These are phyloP conservation scores for Sporothrix globosa DNA, from an alignment of 2,329 filamentous ascomycete species.

Conservation along the genomic window DNA sequence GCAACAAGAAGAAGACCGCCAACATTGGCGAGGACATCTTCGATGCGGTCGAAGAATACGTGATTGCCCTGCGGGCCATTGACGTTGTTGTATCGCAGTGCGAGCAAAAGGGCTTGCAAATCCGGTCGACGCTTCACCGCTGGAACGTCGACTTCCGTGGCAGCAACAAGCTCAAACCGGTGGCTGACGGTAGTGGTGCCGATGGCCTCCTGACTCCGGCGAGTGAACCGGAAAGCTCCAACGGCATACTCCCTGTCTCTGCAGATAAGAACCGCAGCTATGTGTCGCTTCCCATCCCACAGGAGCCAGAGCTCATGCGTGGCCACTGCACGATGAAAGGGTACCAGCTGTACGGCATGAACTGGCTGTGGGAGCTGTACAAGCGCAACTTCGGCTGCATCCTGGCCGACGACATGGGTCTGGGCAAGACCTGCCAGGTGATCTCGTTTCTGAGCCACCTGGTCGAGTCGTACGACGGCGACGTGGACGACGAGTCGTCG, in stretches of 20 bases:
- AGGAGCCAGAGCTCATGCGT: slow-evolving; percentile 78
- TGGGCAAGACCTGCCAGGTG: slow-evolving; percentile 96
- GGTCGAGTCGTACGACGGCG: slow-evolving; percentile 60
- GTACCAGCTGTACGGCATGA: slow-evolving; percentile 91
- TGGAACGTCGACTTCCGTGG: slow-evolving; percentile 58
- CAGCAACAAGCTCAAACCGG: slow-evolving; percentile 43
- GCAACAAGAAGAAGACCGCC: slow-evolving; percentile 51
- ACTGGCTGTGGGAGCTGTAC: slow-evolving; percentile 89
- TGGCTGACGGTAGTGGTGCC: not conserved
- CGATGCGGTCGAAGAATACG: slow-evolving; percentile 67
- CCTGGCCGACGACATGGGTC: slow-evolving; percentile 94
- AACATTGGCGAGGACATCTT: slow-evolving; percentile 59
- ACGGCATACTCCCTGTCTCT: slow-evolving; percentile 13
- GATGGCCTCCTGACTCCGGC: slow-evolving; percentile 41
- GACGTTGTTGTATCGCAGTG: slow-evolving; percentile 80
- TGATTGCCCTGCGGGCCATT: slow-evolving; percentile 77
- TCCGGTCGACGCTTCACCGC: slow-evolving; percentile 51
- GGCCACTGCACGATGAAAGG: slow-evolving; percentile 80
- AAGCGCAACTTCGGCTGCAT: slow-evolving; percentile 81
- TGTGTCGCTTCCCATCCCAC: slow-evolving; percentile 50
- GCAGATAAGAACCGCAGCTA: slow-evolving; percentile 37
- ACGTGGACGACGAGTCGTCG: slow-evolving; percentile 38
- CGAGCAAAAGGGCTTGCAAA: slow-evolving; percentile 66
- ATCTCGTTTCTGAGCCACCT: slow-evolving; percentile 89
- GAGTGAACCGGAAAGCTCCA: slow-evolving; percentile 40